Percentiles rank a stretch among this genome's conserved stretches.
phyloP scores from a whole-genome alignment of 1,284 basidiomycete genomes.

The Blastosporella zonata region DNA sequence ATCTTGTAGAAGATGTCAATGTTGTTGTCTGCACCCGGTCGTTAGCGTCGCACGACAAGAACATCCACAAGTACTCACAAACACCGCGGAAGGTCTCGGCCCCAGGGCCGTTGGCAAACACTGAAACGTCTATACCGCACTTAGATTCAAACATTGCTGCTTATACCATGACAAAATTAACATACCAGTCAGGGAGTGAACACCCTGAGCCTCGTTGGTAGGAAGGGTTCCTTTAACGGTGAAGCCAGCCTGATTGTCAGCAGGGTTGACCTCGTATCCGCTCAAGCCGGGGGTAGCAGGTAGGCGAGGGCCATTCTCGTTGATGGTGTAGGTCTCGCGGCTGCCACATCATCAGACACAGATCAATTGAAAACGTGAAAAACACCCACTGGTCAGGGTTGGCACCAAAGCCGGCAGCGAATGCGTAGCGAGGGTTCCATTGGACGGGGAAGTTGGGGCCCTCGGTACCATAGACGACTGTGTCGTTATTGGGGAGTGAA shows the following conservation, averaged over 20 bases:
- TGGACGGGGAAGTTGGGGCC: constrained; percentile 42
- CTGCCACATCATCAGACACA: constrained; percentile 16
- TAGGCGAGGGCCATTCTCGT: constrained; percentile 32
- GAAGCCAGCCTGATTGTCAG: constrained; percentile 33
- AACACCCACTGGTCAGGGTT: constrained; percentile 36
- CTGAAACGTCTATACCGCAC: constrained; percentile 33
- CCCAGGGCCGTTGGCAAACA: constrained; percentile 41
- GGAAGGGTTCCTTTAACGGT: constrained; percentile 33
- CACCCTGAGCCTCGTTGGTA: constrained; percentile 31
- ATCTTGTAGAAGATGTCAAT: constrained; percentile 45
- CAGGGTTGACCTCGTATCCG: constrained; percentile 32
- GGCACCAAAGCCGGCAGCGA: constrained; percentile 38
- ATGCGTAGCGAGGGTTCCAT: constrained; percentile 41
- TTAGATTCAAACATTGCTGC: neutral
- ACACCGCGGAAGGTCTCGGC: constrained; percentile 38
- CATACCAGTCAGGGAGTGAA: constrained; percentile 37
- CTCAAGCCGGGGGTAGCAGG: constrained; percentile 27
- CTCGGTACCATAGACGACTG: constrained; percentile 34
- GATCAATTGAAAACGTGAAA: neutral
- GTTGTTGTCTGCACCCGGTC: constrained; percentile 33
- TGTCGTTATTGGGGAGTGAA: constrained; percentile 35
- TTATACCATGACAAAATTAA: neutral
- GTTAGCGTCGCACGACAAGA: constrained; percentile 8
- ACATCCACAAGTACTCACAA: constrained; percentile 28
- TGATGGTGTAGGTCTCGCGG: constrained; percentile 35